These are phyloP conservation scores for Sindora glabra DNA, from an alignment of 306 rosid species.

Conservation along the genomic window DNA sequence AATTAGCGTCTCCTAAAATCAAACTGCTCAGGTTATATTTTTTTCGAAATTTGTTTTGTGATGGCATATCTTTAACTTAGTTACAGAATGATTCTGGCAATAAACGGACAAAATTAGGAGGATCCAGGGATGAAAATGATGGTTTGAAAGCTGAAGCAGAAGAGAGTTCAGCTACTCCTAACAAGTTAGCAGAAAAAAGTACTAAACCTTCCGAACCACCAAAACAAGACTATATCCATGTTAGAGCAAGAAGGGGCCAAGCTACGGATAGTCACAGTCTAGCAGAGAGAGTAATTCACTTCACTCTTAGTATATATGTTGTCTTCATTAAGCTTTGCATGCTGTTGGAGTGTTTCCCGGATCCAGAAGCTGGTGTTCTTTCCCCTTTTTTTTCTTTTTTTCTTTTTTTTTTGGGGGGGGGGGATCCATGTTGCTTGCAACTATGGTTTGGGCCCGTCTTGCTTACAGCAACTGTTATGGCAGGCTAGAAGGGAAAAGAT, in stretches of 20 bases:
- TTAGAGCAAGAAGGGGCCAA: conserved; percentile 92
- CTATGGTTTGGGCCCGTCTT: neutral
- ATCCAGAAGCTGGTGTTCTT: neutral
- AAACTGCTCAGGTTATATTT: too few species aligned
- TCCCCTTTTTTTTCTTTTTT: neutral
- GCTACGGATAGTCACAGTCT: conserved; percentile 97
- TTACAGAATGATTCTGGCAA: too few species aligned
- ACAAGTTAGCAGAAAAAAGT: conserved; percentile 19
- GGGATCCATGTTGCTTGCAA: too few species aligned
- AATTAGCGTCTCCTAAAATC: too few species aligned
- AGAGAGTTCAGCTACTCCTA: too few species aligned
- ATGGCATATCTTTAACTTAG: too few species aligned
- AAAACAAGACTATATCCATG: conserved; percentile 80
- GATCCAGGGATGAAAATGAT: too few species aligned
- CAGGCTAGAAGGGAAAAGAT: conserved; percentile 96
- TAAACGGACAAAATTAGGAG: too few species aligned
- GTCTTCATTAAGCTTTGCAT: neutral
- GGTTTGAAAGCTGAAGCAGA: too few species aligned
- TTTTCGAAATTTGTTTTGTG: too few species aligned
- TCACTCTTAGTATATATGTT: neutral
- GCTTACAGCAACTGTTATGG: neutral
- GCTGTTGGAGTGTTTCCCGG: neutral
- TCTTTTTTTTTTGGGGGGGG: too few species aligned
- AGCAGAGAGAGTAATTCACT: conserved; percentile 69
- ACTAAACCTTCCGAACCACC: conserved; percentile 61